A percentile compares a stretch with the other conserved stretches of the same genome.
Conservation (phyloP, 2,329 filamentous ascomycete species). For the Curvularia eragrostidis region DNA sequence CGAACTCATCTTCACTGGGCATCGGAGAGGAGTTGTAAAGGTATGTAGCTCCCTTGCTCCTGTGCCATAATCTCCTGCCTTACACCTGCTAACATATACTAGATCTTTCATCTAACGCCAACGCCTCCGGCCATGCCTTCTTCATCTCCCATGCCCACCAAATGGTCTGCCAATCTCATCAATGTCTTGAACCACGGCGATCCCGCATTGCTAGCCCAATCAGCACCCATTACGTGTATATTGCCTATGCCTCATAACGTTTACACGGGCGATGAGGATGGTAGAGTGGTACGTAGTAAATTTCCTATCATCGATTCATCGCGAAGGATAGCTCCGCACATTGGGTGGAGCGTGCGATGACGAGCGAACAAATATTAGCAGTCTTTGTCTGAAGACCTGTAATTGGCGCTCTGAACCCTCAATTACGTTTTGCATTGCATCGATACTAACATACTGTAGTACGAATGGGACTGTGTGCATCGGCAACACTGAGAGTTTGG, state of each 20-base stretch:
- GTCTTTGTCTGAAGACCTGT: too few relatives aligned
- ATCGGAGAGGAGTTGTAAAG: conserved; percentile 82
- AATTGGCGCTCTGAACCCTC: neutral
- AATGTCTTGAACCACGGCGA: conserved; percentile 84
- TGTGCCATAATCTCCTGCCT: neutral
- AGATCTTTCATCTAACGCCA: conserved; percentile 66
- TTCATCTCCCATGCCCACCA: conserved; percentile 25
- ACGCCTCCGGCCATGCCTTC: conserved; percentile 58
- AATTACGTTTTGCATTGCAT: neutral
- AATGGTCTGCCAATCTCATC: conserved; percentile 79
- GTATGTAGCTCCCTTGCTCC: conserved; percentile 38
- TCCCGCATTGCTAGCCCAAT: conserved; percentile 54
- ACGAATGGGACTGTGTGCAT: conserved; percentile 65
- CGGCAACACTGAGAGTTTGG: conserved; percentile 42
- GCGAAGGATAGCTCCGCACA: neutral
- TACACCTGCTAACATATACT: neutral
- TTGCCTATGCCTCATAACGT: conserved; percentile 81
- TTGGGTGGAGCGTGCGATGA: neutral
- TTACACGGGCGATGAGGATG: conserved; percentile 94
- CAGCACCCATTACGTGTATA: conserved; percentile 82
- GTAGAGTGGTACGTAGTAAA: conserved; percentile 66
- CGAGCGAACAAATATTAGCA: too few relatives aligned
- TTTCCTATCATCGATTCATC: neutral
- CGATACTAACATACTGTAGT: conserved; percentile 47
- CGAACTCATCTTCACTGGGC: conserved; percentile 86